Percentiles rank a stretch among this genome's conserved stretches.
Evolutionary conservation across 306 rosid genomes (phyloP).

Genomic region (Dalbergia cultrata): DNA sequence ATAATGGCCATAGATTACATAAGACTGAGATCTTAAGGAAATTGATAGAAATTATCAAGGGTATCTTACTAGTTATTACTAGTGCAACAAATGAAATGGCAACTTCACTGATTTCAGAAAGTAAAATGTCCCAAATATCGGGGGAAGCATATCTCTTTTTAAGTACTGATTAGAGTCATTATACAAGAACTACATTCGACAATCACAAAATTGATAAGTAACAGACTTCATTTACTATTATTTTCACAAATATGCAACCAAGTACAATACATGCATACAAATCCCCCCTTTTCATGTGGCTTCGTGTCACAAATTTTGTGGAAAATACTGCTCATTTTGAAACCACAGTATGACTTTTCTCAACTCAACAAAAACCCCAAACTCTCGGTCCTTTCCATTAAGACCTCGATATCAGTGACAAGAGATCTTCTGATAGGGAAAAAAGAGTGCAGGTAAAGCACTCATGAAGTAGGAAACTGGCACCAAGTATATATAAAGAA

Average conservation of each 20-base stretch:
- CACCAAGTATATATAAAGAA: too few relatives aligned
- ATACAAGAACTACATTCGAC: constrained; percentile 12
- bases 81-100: constrained; percentile 11
- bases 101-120: background rate
- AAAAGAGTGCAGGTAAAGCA: too few relatives aligned
- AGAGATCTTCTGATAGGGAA: too few relatives aligned
- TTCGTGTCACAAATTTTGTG: background rate
- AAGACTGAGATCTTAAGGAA: background rate
- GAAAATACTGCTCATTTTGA: background rate
- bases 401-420: too few relatives aligned
- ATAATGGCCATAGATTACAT: background rate
- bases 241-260: background rate
- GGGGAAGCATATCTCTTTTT: background rate
- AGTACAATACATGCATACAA: constrained; percentile 11
- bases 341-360: background rate
- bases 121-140: background rate
- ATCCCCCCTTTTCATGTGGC: background rate
- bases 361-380: too few relatives aligned
- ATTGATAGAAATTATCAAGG: background rate
- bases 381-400: too few relatives aligned
- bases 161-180: background rate
- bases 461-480: too few relatives aligned
- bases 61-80: background rate
- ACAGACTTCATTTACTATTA: too few relatives aligned
- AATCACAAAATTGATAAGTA: background rate